Evolutionary conservation across 345 rosid species (phyloP), one percentile per base, ranked within the genome.

Genomic region (Physaria fendleri): DNA sequence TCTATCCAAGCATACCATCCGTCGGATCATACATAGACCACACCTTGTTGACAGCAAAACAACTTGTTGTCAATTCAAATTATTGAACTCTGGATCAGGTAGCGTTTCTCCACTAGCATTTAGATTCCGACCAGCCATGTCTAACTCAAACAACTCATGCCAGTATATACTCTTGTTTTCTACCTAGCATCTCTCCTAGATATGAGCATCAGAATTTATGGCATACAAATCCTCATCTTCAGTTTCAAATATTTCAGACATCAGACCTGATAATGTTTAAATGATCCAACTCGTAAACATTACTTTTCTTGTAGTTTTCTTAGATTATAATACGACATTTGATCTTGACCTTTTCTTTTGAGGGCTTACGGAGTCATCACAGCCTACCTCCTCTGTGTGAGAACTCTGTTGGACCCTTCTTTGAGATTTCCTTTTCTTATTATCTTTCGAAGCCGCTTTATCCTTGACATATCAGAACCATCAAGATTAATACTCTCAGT

Each of bases 71-170:
- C 71, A 48, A 68, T 13, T 84, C 93, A 65, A 88, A 92, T 84
- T 77, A 59, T 12, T 74, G 60, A 92, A 92, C 23, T 92, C 91
- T 29, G 91, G 74, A 53, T 92, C 94, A 68, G 95, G 89, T 48
- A 41, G 74, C 18, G 28, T 60, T n/a, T 59, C 44, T 38, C 39
- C 70, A n/a, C n/a, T n/a, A n/a, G n/a, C n/a, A n/a, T n/a, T n/a
- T n/a, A n/a, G n/a, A n/a, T n/a, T n/a, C n/a, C n/a, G n/a, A n/a
- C n/a, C n/a, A n/a, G n/a, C n/a, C n/a, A n/a, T n/a, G n/a, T n/a
- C n/a, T n/a, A n/a, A n/a, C n/a, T n/a, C n/a, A n/a, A n/a, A n/a
- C n/a, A n/a, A n/a, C n/a, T n/a, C n/a, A n/a, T n/a, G n/a, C n/a
- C n/a, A n/a, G n/a, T n/a, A n/a, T n/a, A n/a, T n/a, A n/a, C n/a